Evolutionary conservation across 805 yeast genomes (phyloP), one percentile per base, ranked within the genome.

Genomic region (Lipomyces chichibuensis): DNA sequence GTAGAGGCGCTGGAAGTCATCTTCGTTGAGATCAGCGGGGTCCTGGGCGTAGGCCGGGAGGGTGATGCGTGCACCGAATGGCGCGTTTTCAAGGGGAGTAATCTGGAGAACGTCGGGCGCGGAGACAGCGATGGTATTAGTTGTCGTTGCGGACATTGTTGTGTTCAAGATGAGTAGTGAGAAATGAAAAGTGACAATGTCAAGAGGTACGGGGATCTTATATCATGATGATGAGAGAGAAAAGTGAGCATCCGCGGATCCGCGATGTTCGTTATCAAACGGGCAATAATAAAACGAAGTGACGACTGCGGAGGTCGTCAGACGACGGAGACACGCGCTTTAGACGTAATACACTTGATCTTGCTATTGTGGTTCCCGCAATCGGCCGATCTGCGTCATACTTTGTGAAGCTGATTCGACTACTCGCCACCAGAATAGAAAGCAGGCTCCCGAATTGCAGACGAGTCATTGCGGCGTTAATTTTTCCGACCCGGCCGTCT

Each of bases 31-130:
- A 63, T 83, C 76, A 3, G 90, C 82, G 17, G 97, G 97, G 78
- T 91, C 96, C 64, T 85, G 87, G 67, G 89, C 84, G 71, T 89
- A 88, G 2, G 76, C 76, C 46, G 97, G 97, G 54, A 91, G 78
- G 6, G 77, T 78, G 58, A 92, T 80, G 14, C 79, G 78, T 63
- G 95, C 94, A 55, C 97, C 97, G 72, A 91, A 84, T 32, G 88
- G 86, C 37, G 83, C 78, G 60, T 79, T 79, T 52, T 75, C 77
- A 9, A 87, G 78, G 20, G 90, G 88, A 14, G 79, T 77, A 39
- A 85, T 80, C 60, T 58, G 66, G 32, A 67, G 66, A 39, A 54
- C 35, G 59, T 64, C 65, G n/a, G 51, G 17, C 20, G 61, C 63
- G 20, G 63, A 14, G 57, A 64, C 39, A 33, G 69, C 29, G 29